Evolutionary conservation across 257 asterid species (phyloP).

Genomic region (Coffea canephora): DNA sequence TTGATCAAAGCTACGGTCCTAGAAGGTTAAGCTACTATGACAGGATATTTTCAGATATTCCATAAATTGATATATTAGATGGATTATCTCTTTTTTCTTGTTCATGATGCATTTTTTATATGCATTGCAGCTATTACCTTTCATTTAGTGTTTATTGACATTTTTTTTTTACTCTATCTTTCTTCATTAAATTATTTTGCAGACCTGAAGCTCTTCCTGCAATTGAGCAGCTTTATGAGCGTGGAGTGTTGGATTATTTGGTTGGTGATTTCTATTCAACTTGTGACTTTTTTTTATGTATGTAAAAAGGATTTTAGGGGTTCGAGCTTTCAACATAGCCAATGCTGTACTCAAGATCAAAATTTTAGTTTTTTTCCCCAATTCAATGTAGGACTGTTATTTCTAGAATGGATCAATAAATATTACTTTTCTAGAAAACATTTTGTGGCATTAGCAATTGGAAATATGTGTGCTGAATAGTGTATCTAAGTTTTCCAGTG

Average conservation of each 20-base stretch:
- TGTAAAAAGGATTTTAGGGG: no score
- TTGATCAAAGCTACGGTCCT: not conserved
- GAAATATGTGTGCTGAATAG: no score
- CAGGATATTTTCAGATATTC: not conserved
- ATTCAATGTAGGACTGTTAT: not conserved
- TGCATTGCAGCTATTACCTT: not conserved
- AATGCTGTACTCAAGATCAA: not conserved
- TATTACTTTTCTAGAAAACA: no score
- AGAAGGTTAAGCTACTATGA: not conserved
- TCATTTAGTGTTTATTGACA: no score
- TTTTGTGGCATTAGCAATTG: no score
- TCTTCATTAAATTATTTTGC: constrained; percentile 19
- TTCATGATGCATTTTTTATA: not conserved
- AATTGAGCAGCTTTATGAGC: constrained; percentile 74
- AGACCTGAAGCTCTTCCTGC: constrained; percentile 62
- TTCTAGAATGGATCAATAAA: no score
- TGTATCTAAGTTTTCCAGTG: no score
- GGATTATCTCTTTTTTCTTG: not conserved
- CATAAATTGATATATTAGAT: no score
- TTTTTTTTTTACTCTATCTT: no score
- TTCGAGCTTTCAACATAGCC: not conserved
- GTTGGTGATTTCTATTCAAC: constrained; percentile 33
- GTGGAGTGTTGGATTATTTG: constrained; percentile 90
- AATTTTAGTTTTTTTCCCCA: not conserved
- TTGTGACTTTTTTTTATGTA: not conserved